Base-by-base conservation (phyloP, 345 rosid genomes). In the Boechera retrofracta region DNA sequence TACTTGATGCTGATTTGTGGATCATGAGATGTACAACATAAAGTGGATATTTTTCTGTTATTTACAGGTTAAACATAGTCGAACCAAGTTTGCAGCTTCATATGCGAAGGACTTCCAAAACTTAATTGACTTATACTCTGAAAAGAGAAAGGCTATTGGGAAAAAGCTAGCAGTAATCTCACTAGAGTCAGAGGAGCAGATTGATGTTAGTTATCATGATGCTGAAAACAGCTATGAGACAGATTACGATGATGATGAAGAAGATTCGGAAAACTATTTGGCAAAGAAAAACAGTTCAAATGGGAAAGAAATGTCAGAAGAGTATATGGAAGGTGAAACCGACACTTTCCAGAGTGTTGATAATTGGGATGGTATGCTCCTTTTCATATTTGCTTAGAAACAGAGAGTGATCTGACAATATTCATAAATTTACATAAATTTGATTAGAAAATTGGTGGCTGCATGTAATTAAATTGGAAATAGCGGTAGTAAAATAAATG, bases 321-420 rank as follows among this genome's bases (percentile, higher is more conserved):
- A 88, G 69, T 89, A 81, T 84, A 69, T 86, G 82, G 98, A 91
- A 85, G 88, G 86, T 83, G 98, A 88, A 21, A 78, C 82, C 1
- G 93, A 91, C 73, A 73, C 79, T 80, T 88, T 85, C 59, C 86
- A 82, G 74, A 78, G 63, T 57, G 96, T 81, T 63, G 88, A 89
- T 87, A 94, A 94, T 71, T 89, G 91, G 92, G 97, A 94, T 74
- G 98, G 98, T 94, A 88, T 21, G 63, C 42, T 80, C 72, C 68
- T 77, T 77, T 62, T 73, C 39, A 39, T 49, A 35, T 67, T 38
- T 68, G 69, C 64, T 80, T 55, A 67, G 62, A 44, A 41, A 31
- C 9, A 29, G 58, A 5, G n/a, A 44, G 5, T 33, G 59, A 11
- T 74, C 63, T 39, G 3, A 41, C 63, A 52, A 32, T 39, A 24